Evolutionary conservation across 495 filamentous ascomycete species (phyloP), one percentile per base, ranked within the genome.

Genomic region (Aspergillus wentii): DNA sequence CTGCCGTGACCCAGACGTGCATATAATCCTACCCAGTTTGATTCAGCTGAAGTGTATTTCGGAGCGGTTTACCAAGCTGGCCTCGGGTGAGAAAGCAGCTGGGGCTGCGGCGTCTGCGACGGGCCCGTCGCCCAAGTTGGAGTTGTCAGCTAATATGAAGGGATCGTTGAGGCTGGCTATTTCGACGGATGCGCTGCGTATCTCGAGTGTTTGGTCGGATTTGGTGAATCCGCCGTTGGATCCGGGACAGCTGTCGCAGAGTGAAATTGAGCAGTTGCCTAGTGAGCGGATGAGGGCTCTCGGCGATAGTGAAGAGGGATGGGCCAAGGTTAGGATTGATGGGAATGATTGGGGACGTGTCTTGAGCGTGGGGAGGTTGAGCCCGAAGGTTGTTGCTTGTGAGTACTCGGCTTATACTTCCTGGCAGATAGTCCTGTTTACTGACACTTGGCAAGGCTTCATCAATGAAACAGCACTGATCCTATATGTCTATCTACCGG

Each of bases 341-440:
- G 91, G 87, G 19, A 80, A 72, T 61, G 90, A 97, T 56, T 95
- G 91, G 91, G 85, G 85, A 27, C 77, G 74, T 43, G 88, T 97
- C 17, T 59, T 97, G 40, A 90, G 85, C 57, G 86, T 95, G n/a
- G 90, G 88, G 2, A 67, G 87, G 33, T 54, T 96, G 14, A 88
- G 88, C 37, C 92, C 86, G 2, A 75, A 86, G 46, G 92, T 96
- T 16, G 88, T 98, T 66, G 92, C 89, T 35, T 95, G 90, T 75
- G 40, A 60, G 72, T 71, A 26, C 30, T 5, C 27, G 18, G 6
- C 16, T 39, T 3, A 32, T 11, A n/a, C 25, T 16, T 7, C 27
- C 14, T 28, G n/a, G 8, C 7, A n/a, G n/a, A 8, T 39, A 17
- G 8, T 14, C 19, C 18, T 42, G 15, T 33, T 25, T 23, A 25